Base-by-base conservation (phyloP, 495 filamentous ascomycete species). In the Trichoderma reesei region DNA sequence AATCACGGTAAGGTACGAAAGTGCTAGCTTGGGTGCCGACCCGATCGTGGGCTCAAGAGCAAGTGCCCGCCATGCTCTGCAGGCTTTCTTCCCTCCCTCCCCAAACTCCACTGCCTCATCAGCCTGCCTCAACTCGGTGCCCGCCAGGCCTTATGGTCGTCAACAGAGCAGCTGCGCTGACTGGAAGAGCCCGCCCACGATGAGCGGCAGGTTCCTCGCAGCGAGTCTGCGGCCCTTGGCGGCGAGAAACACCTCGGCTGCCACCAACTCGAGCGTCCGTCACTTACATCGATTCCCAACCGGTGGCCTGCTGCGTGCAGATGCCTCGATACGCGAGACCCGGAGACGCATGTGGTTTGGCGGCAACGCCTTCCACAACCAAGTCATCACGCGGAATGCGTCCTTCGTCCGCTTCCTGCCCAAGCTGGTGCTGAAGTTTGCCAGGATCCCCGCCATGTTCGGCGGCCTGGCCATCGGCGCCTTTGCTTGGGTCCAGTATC, bases 401-500 rank as follows among this genome's bases (percentile, higher is more conserved):
- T 97, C 93, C 6, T 98, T 98, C 71, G 82, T 81, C 7, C 83
- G 94, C 60, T 82, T 90, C 60, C 79, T 99, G n/a, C 94, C 94
- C 3, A 90, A 90, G 70, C 80, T 99, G 46, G 86, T 92, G 9
- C 68, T 96, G 67, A 99, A 96, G 78, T 88, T 98, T 63, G 80
- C 87, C 44, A 82, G 90, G 61, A 76, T 97, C 60, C 94, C 94
- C 34, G 93, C 95, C 64, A 85, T 96, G 76, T 91, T 96, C 72
- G 94, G 92, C 41, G 91, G 90, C 48, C 86, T 90, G 51, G 89
- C 88, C 75, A 82, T 99, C 72, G 91, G 89, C 7, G 89, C 90
- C 5, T 71, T 94, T 38, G 90, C 90, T 48, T 99, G 96, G 81
- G 70, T 99, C 39, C 94, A 99, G 73, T 97, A 98, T 73, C 95